A percentile compares a stretch with the other conserved stretches of the same genome.
Evolutionary conservation across 2,329 filamentous ascomycete species (phyloP).

Genomic region (Stagonosporopsis vannaccii): DNA sequence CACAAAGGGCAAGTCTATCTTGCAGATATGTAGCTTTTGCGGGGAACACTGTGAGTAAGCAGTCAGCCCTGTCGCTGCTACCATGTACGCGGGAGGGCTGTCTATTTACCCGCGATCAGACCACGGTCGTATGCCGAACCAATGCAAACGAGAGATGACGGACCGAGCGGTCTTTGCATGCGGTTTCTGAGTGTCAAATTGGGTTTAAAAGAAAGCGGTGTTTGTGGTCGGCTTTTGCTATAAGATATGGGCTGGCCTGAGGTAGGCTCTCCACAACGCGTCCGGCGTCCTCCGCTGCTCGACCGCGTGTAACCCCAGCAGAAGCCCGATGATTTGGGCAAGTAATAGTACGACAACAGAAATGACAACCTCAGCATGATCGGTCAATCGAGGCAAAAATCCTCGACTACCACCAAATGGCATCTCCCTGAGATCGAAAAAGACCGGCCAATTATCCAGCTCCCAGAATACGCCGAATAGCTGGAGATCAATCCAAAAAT

Average conservation of each 20-base stretch:
- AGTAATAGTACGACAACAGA: constrained; percentile 9
- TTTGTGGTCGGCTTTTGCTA: neutral
- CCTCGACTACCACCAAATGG: too few species aligned
- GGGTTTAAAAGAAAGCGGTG: neutral
- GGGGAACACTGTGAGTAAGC: neutral
- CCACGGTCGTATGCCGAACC: neutral
- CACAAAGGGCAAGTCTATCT: neutral
- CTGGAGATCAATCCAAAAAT: constrained; percentile 30
- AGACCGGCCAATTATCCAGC: constrained; percentile 44
- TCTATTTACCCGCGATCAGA: constrained; percentile 1
- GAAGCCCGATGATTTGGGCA: neutral
- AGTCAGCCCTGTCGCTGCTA: neutral
- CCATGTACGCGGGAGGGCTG: neutral
- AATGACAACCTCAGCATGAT: constrained; percentile 4
- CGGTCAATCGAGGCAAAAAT: neutral
- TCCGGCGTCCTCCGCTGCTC: constrained; percentile 16
- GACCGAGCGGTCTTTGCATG: constrained; percentile 10
- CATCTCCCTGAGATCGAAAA: constrained; percentile 15
- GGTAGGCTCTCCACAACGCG: constrained; percentile 18
- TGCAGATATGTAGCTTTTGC: neutral
- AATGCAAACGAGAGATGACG: neutral
- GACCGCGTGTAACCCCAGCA: constrained; percentile 15
- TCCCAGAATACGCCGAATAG: constrained; percentile 39
- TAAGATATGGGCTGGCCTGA: neutral
- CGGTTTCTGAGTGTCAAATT: neutral